Evolutionary conservation across 176 grass and related monocot species (phyloP), one percentile per base, ranked within the genome.

Genomic region (Aegilops sharonensis): DNA sequence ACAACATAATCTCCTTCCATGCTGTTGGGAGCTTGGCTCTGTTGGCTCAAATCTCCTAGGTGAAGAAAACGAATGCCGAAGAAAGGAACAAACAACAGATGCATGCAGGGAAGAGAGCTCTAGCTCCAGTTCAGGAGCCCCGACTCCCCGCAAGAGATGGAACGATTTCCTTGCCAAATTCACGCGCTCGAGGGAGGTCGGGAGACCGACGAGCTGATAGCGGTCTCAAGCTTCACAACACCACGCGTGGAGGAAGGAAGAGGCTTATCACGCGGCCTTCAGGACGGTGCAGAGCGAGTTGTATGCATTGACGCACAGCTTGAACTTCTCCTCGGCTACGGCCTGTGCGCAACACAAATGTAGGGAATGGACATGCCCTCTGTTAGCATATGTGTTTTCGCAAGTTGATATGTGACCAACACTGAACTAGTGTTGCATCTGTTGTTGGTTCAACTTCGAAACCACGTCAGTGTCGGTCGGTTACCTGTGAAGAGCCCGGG

Each of bases 261-360:
- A 67, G 35, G 43, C 6, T 82, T 86, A 54, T 54, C 5, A 95
- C 9, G 50, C 81, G 43, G 81, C 45, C 87, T 83, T 91, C 32
- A 98, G 64, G 70, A 81, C 81, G 59, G 79, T 88, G 87, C 91
- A 94, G 9, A 98, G 81, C 4, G 91, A 94, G 63, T 85, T 91
- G n/a, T 98, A 98, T 0, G 96, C 96, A 11, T 94, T 87, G 62
- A 94, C 93, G 5, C 96, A 98, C 2, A 91, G 56, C 87, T 98
- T 98, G 75, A 98, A 98, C 83, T 94, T 98, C 78, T 98, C 96
- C 77, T 84, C 91, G 3, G 93, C 93, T 21, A 81, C 73, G 5
- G 81, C 90, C 93, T 98, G 88, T 14, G 47, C 13, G 4, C 81
- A 45, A 36, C 40, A 85, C 32, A 57, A 15, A 79, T 47, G 42